phyloP scores from a whole-genome alignment of 495 filamentous ascomycete species.

The Annulohypoxylon stygium region DNA sequence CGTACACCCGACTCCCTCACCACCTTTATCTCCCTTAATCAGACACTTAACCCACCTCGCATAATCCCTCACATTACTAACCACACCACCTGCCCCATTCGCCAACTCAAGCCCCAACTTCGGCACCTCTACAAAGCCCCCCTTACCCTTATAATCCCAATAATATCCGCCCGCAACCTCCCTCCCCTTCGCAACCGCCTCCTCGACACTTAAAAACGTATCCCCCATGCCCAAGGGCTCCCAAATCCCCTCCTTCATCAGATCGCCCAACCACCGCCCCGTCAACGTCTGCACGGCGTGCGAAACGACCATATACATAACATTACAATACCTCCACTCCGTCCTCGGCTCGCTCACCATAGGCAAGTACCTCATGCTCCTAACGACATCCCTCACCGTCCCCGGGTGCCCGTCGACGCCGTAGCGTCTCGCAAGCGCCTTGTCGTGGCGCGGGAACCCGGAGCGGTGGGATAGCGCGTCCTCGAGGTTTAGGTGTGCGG shows the following conservation, averaged over 20 bases:
- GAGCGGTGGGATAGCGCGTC: constrained; percentile 66
- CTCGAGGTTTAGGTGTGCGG: constrained; percentile 63
- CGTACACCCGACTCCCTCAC: constrained; percentile 26
- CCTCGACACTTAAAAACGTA: constrained; percentile 63
- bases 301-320: constrained; percentile 63
- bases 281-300: constrained; percentile 61
- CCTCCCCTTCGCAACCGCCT: constrained; percentile 43
- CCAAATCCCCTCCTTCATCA: constrained; percentile 61
- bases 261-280: constrained; percentile 57
- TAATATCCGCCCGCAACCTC: constrained; percentile 48
- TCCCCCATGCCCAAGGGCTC: constrained; percentile 61
- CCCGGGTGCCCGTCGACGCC: constrained; percentile 10
- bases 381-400: constrained; percentile 48
- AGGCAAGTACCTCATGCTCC: constrained; percentile 60
- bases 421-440: constrained; percentile 23
- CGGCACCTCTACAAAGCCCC: constrained; percentile 39
- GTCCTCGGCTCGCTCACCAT: constrained; percentile 53
- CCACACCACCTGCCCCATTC: constrained; percentile 64
- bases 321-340: constrained; percentile 65
- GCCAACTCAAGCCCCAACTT: constrained; percentile 44
- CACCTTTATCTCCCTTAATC: constrained; percentile 30
- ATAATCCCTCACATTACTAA: constrained; percentile 68
- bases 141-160: constrained; percentile 43
- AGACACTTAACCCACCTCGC: constrained; percentile 60
- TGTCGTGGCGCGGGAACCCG: constrained; percentile 62